Evolutionary conservation across 2,329 filamentous ascomycete genomes (phyloP).

Genomic region (Gremmenia infestans): DNA sequence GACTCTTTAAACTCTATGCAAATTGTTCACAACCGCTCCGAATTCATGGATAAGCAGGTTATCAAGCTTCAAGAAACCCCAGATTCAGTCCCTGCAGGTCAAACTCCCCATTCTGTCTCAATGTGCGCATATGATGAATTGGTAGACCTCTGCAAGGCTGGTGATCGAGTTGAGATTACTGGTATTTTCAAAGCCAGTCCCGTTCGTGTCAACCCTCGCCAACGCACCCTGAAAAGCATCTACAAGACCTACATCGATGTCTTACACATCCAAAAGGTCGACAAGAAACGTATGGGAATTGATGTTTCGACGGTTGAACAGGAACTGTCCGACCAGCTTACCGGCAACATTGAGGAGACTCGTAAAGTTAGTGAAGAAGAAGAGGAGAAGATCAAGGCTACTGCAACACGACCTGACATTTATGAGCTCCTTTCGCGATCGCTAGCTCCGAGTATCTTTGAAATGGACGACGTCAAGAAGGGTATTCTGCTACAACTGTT

Average conservation of each 20-base stretch:
- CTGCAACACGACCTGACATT: constrained; percentile 74
- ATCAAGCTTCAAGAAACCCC: constrained; percentile 98
- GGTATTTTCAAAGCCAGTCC: constrained; percentile 95
- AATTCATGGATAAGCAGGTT: constrained; percentile 95
- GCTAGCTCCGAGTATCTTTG: constrained; percentile 90
- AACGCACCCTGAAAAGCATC: constrained; percentile 86
- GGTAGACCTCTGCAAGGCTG: constrained; percentile 96
- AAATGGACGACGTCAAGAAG: constrained; percentile 99
- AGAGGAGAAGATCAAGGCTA: constrained; percentile 80
- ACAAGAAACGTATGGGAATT: constrained; percentile 89
- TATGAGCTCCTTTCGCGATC: constrained; percentile 91
- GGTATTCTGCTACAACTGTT: constrained; percentile 95
- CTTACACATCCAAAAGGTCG: constrained; percentile 91
- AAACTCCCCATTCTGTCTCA: constrained; percentile 95
- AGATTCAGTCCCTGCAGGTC: constrained; percentile 87
- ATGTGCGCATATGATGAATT: constrained; percentile 95
- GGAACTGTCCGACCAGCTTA: constrained; percentile 57
- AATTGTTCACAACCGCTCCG: constrained; percentile 92
- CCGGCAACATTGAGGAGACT: constrained; percentile 72
- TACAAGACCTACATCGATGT: constrained; percentile 99
- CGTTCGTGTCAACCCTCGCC: constrained; percentile 88
- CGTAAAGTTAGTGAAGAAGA: constrained; percentile 82
- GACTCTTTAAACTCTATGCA: constrained; percentile 92
- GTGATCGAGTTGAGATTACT: constrained; percentile 91
- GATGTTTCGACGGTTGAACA: constrained; percentile 85